A percentile compares a stretch with the other conserved stretches of the same genome.
phyloP scores from a whole-genome alignment of 768 basidiomycete species.

The Leucosporidium yakuticum region DNA sequence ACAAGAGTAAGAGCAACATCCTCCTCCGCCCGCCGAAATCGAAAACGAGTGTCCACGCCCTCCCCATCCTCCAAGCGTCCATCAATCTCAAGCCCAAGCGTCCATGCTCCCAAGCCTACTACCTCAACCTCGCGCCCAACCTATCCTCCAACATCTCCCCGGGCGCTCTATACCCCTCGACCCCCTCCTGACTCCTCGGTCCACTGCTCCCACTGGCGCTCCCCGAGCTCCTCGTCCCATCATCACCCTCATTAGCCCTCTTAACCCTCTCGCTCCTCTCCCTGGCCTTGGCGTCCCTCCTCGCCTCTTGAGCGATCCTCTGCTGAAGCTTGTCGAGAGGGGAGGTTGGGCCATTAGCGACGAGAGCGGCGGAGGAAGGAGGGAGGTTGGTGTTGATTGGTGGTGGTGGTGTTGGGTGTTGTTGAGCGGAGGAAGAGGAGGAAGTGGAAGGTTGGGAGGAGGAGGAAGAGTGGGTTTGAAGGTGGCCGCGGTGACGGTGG shows the following conservation, averaged over 20 bases:
- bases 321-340: slow-evolving; percentile 33
- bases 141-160: not conserved
- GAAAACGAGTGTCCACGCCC: too few relatives aligned
- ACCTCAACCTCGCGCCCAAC: not conserved
- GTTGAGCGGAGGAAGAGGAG: not conserved
- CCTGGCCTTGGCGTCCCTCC: not conserved
- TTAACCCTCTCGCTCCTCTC: not conserved
- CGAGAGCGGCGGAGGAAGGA: not conserved
- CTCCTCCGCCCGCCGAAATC: too few relatives aligned
- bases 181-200: not conserved
- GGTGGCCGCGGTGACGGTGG: not conserved
- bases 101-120: too few relatives aligned
- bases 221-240: not conserved
- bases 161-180: not conserved
- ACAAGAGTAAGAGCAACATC: too few relatives aligned
- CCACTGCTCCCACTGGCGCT: not conserved
- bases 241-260: not conserved
- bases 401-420: not conserved
- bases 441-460: too few relatives aligned
- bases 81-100: too few relatives aligned
- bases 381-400: not conserved
- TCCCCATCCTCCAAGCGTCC: too few relatives aligned
- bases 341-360: slow-evolving; percentile 10
- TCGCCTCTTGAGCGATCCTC: slow-evolving; percentile 16
- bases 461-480: too few relatives aligned